Conservation (phyloP, 345 rosid genomes). For the Iberis pinnata region DNA sequence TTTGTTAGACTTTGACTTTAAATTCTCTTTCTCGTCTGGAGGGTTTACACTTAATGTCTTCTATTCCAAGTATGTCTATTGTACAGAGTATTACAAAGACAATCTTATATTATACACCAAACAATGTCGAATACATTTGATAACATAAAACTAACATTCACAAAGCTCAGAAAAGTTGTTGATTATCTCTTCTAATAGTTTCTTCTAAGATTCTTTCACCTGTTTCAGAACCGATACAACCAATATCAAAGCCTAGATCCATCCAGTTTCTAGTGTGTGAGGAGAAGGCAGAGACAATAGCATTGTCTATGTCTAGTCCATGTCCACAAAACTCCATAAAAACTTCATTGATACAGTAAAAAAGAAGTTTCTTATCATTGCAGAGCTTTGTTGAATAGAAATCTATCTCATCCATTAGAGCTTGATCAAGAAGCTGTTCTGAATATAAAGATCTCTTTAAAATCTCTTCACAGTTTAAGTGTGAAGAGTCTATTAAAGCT, state of each 20-base stretch:
- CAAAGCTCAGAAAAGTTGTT: conserved; percentile 25
- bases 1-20: background rate
- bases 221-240: conserved; percentile 40
- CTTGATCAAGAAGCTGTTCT: conserved; percentile 55
- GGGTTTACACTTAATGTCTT: conserved; percentile 2
- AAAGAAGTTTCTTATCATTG: conserved; percentile 46
- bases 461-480: conserved; percentile 62
- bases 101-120: too few relatives aligned
- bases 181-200: conserved; percentile 49
- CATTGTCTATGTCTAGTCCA: conserved; percentile 42
- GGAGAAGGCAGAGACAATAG: conserved; percentile 53
- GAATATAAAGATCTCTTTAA: conserved; percentile 51
- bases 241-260: conserved; percentile 46
- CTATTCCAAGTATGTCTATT: too few relatives aligned
- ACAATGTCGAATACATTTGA: too few relatives aligned
- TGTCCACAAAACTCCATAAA: conserved; percentile 51
- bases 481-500: conserved; percentile 48
- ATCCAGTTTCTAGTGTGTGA: conserved; percentile 63
- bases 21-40: background rate
- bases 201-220: conserved; percentile 55
- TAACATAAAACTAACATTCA: too few relatives aligned
- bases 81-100: too few relatives aligned
- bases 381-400: conserved; percentile 51
- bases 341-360: conserved; percentile 72
- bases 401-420: conserved; percentile 43